Evolutionary conservation across 2,329 filamentous ascomycete species (phyloP), one percentile per base, ranked within the genome.

Genomic region (Penicillium paneum): DNA sequence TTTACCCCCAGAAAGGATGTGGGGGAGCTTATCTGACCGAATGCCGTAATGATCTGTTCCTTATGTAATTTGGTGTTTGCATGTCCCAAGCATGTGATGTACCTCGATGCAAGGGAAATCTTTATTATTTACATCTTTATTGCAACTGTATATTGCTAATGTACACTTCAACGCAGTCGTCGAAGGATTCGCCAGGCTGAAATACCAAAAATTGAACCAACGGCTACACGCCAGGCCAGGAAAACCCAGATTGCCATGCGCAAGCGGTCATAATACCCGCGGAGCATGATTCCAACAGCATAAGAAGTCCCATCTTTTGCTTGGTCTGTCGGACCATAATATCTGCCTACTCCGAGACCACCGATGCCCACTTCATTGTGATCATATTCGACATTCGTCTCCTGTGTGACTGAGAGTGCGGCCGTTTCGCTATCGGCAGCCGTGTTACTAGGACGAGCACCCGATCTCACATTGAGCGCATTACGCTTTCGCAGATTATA

Each of bases 401-500:
- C 51, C 39, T 57, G 61, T 36, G 57, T 67, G 24, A 66, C 67
- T 49, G 61, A 59, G 43, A 66, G 49, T n/a, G 69, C 71, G 26
- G 69, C 67, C 1, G 71, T 72, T 50, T 72, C 67, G 41, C 65
- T 63, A 54, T 72, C 73, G 26, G 65, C 57, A 1, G 69, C 66
- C 3, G 67, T 71, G 40, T 66, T 63, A 48, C 54, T 72, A 3
- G 70, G 64, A 19, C 68, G 67, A 31, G 63, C 63, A 10, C 67
- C 67, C 8, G 63, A 62, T 46, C 63, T 71, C n/a, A 72, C 67
- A 41, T 68, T 67, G 15, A 62, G 64, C 35, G 67, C 62, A 56
- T 84, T 84, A 52, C 74, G 74, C 57, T 77, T 75, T 54, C 82
- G 81, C 64, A 88, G 81, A 7, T 74, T 71, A 58, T 81, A 81